Conservation (phyloP, 2,329 filamentous ascomycete species). For the Colletotrichum echinochloae region DNA sequence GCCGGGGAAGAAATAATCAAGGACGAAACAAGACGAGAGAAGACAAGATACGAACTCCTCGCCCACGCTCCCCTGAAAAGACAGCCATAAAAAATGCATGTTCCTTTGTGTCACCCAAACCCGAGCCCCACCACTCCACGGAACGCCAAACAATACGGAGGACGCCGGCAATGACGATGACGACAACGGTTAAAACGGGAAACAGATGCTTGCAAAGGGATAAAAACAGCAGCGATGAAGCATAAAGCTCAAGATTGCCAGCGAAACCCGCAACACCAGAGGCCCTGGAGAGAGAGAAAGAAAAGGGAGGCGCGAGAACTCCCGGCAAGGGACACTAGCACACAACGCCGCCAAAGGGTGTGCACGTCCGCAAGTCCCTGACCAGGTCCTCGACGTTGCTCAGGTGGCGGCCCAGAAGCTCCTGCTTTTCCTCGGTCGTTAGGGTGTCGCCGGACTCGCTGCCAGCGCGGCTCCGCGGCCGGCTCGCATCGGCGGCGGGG, state of each 20-base stretch:
- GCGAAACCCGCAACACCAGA: conserved; percentile 28
- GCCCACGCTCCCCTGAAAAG: conserved; percentile 2
- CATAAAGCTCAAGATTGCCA: conserved; percentile 10
- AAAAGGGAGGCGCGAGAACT: conserved; percentile 12
- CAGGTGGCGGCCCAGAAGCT: conserved; percentile 79
- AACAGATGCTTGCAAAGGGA: conserved; percentile 31
- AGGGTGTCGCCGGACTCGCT: conserved; percentile 62
- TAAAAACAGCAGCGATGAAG: conserved; percentile 15
- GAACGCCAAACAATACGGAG: conserved; percentile 37
- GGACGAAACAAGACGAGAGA: not conserved
- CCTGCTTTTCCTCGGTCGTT: conserved; percentile 85
- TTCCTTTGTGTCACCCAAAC: conserved; percentile 22
- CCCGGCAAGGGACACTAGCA: conserved; percentile 49
- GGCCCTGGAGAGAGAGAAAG: conserved; percentile 1
- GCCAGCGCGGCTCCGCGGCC: conserved; percentile 50
- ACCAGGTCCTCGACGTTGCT: conserved; percentile 88
- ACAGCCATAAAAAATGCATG: not conserved
- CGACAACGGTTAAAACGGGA: not conserved
- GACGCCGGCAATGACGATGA: conserved; percentile 17
- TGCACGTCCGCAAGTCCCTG: conserved; percentile 82
- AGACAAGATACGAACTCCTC: conserved; percentile 11
- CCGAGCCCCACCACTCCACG: conserved; percentile 12
- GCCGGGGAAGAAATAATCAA: not conserved
- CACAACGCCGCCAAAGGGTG: conserved; percentile 76
- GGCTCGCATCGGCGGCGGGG: conserved; percentile 47